Percentiles rank a stretch among this genome's conserved stretches.
These are phyloP conservation scores for Schoenoplectus triqueter DNA, from an alignment of 202 grass and related monocot species.

Conservation along the genomic window DNA sequence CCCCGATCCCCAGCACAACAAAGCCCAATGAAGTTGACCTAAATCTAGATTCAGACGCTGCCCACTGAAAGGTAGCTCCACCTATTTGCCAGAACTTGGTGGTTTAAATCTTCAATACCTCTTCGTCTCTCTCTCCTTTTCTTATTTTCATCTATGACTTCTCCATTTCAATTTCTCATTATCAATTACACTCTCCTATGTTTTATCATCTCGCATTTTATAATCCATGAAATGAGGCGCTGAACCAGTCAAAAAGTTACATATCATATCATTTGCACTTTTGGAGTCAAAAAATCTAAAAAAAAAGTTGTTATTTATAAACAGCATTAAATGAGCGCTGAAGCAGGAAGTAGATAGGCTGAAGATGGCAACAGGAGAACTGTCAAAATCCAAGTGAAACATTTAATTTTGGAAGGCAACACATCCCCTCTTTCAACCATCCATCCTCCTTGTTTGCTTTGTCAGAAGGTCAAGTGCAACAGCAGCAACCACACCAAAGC, in stretches of 20 bases:
- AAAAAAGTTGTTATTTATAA: constrained; percentile 34
- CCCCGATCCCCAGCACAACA: no score
- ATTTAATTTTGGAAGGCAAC: constrained; percentile 77
- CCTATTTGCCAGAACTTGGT: no score
- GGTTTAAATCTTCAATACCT: no score
- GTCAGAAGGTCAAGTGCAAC: constrained; percentile 51
- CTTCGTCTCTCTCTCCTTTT: not conserved
- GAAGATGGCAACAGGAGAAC: constrained; percentile 83
- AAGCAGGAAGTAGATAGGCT: constrained; percentile 97
- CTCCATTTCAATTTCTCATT: not conserved
- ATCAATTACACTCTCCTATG: no score
- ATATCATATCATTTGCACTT: not conserved
- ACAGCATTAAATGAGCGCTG: constrained; percentile 91
- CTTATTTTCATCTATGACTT: not conserved
- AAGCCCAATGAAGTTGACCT: no score
- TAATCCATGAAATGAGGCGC: not conserved
- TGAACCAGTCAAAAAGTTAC: no score
- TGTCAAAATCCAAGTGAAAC: constrained; percentile 59
- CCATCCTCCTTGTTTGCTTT: constrained; percentile 67
- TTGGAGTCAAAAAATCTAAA: not conserved
- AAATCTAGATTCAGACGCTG: no score
- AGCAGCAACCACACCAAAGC: constrained; percentile 56
- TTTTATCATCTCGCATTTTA: not conserved
- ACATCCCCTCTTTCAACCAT: constrained; percentile 61
- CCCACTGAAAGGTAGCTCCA: no score